These are phyloP conservation scores for Beauveria medogensis DNA, from an alignment of 2,329 filamentous ascomycete genomes.

Conservation along the genomic window DNA sequence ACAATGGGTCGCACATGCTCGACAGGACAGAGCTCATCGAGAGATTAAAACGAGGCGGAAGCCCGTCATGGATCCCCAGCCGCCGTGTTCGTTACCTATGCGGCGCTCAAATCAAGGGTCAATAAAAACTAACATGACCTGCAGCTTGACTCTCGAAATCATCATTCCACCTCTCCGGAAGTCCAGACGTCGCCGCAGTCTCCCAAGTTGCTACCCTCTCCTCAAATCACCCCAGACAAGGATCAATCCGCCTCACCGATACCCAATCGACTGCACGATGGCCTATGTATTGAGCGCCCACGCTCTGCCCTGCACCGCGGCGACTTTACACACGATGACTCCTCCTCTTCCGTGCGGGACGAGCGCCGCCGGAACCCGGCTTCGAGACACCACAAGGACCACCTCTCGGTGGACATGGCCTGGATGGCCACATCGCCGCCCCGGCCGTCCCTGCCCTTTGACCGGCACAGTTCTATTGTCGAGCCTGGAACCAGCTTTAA, in stretches of 20 bases:
- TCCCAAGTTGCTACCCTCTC: slow-evolving; percentile 35
- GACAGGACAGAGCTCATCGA: slow-evolving; percentile 76
- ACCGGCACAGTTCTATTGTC: slow-evolving; percentile 24
- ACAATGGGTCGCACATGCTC: slow-evolving; percentile 30
- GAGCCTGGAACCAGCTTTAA: slow-evolving; percentile 29
- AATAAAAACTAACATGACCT: slow-evolving; percentile 8
- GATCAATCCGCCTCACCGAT: slow-evolving; percentile 18
- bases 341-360: slow-evolving; percentile 11
- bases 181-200: slow-evolving; percentile 26
- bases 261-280: slow-evolving; percentile 41
- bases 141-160: slow-evolving; percentile 32
- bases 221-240: slow-evolving; percentile 41
- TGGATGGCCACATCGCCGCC: slow-evolving; percentile 53
- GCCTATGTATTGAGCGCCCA: slow-evolving; percentile 68
- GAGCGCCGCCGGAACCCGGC: slow-evolving; percentile 13
- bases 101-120: too few relatives aligned
- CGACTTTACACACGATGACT: slow-evolving; percentile 47
- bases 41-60: slow-evolving; percentile 71
- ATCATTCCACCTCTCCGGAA: slow-evolving; percentile 18
- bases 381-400: slow-evolving; percentile 14
- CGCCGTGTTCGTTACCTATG: slow-evolving; percentile 43
- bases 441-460: slow-evolving; percentile 38
- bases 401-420: slow-evolving; percentile 18
- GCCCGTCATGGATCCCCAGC: slow-evolving; percentile 63
- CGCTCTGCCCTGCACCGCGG: slow-evolving; percentile 66